Evolutionary conservation across 192 early-diverging fungal genomes (phyloP).

Genomic region (Gonapodya prolifera): DNA sequence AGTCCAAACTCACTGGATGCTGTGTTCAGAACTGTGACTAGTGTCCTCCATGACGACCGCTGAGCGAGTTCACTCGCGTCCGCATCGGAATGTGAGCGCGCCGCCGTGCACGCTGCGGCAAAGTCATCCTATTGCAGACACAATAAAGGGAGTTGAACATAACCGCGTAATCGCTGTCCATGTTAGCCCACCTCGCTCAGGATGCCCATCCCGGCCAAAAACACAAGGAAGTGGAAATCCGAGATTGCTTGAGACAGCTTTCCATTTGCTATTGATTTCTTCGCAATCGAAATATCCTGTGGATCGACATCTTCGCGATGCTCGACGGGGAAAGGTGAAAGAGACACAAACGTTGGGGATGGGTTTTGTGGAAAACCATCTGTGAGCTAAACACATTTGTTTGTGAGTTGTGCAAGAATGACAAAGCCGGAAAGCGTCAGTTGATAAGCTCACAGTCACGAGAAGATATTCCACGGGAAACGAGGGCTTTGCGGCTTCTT

Average conservation of each 20-base stretch:
- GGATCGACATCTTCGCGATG: slow-evolving; percentile 51
- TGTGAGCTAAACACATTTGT: slow-evolving; percentile 44
- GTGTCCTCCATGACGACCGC: slow-evolving; percentile 54
- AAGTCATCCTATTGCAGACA: slow-evolving; percentile 13
- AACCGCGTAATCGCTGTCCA: not conserved
- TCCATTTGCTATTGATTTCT: slow-evolving; percentile 34
- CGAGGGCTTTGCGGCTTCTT: slow-evolving; percentile 82
- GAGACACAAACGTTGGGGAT: slow-evolving; percentile 56
- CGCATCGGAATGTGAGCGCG: slow-evolving; percentile 11
- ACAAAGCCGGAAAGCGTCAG: not conserved
- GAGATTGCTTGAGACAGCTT: slow-evolving; percentile 40
- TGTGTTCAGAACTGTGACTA: slow-evolving; percentile 39
- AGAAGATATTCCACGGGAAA: slow-evolving; percentile 96
- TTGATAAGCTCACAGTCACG: slow-evolving; percentile 55
- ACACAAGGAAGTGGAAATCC: slow-evolving; percentile 79
- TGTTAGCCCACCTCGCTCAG: slow-evolving; percentile 30
- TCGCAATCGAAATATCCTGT: slow-evolving; percentile 46
- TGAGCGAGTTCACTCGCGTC: slow-evolving; percentile 37
- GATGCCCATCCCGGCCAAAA: slow-evolving; percentile 48
- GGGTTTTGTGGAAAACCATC: slow-evolving; percentile 81
- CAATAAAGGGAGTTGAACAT: not conserved
- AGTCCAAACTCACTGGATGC: not conserved
- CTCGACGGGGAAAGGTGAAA: slow-evolving; percentile 53
- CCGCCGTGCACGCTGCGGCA: slow-evolving; percentile 10
- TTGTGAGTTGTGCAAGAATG: not conserved